These are phyloP conservation scores for Malus hybrid DNA, from an alignment of 331 rosid species.

Conservation along the genomic window DNA sequence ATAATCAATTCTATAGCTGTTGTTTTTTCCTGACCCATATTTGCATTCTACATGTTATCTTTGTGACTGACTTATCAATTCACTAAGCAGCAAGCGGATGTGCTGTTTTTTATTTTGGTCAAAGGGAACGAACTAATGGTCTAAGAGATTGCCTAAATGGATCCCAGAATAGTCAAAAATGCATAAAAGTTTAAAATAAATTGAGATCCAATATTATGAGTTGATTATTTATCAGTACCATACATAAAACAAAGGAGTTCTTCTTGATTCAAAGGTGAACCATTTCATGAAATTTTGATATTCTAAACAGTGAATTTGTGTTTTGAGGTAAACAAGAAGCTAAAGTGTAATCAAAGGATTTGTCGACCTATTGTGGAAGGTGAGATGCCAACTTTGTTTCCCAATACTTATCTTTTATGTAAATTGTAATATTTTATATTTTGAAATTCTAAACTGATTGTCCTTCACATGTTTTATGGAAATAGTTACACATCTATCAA, in stretches of 20 bases:
- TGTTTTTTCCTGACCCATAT: neutral
- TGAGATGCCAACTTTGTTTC: slow-evolving; percentile 24
- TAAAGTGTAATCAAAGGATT: slow-evolving; percentile 63
- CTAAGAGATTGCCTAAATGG: neutral
- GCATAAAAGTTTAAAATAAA: neutral
- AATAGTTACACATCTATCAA: too few species aligned
- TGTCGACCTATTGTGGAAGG: slow-evolving; percentile 91
- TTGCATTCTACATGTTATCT: neutral
- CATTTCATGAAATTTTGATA: neutral
- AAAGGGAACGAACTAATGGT: too few species aligned
- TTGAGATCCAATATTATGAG: neutral
- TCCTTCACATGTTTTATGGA: neutral
- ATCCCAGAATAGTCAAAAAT: neutral
- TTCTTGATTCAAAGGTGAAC: neutral
- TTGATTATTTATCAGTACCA: neutral
- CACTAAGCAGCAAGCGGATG: neutral
- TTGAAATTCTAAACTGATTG: neutral
- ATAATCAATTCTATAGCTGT: neutral
- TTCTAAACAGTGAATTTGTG: neutral
- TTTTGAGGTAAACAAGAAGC: slow-evolving; percentile 79
- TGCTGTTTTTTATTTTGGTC: neutral
- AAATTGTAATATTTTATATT: too few species aligned
- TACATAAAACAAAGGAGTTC: neutral
- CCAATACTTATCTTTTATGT: neutral
- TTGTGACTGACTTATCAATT: neutral